phyloP scores from a whole-genome alignment of 257 asterid species.

The Linaria vulgaris region DNA sequence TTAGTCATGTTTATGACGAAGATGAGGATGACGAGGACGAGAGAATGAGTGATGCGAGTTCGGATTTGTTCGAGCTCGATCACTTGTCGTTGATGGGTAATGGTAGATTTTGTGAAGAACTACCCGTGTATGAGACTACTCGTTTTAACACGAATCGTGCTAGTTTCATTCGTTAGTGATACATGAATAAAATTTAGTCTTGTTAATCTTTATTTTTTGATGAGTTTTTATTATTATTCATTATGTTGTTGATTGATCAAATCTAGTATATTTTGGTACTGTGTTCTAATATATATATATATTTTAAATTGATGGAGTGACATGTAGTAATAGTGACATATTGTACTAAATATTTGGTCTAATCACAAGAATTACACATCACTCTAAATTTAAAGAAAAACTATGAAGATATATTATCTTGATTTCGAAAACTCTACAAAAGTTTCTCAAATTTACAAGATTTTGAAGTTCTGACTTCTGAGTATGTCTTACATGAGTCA shows the following conservation, averaged over 20 bases:
- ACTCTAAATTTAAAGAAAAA: neutral
- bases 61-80: slow-evolving; percentile 86
- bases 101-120: slow-evolving; percentile 61
- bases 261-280: slow-evolving; percentile 24
- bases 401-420: too few relatives aligned
- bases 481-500: too few relatives aligned
- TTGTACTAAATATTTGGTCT: neutral
- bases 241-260: slow-evolving; percentile 27
- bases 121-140: slow-evolving; percentile 86
- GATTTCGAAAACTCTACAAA: too few relatives aligned
- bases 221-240: slow-evolving; percentile 25
- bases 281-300: slow-evolving; percentile 15
- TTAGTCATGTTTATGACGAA: slow-evolving; percentile 6
- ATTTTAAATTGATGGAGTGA: slow-evolving; percentile 35
- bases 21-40: slow-evolving; percentile 42
- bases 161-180: slow-evolving; percentile 46
- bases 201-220: neutral
- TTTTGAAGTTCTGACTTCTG: too few relatives aligned
- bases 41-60: slow-evolving; percentile 73
- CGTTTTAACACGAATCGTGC: slow-evolving; percentile 47
- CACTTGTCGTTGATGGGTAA: slow-evolving; percentile 49
- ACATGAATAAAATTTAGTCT: slow-evolving; percentile 1
- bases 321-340: slow-evolving; percentile 15
- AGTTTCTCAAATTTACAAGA: too few relatives aligned
- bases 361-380: neutral